A percentile compares a stretch with the other conserved stretches of the same genome.
Evolutionary conservation across 2,329 filamentous ascomycete genomes (phyloP).

Genomic region (Basipetospora chlamydospora): DNA sequence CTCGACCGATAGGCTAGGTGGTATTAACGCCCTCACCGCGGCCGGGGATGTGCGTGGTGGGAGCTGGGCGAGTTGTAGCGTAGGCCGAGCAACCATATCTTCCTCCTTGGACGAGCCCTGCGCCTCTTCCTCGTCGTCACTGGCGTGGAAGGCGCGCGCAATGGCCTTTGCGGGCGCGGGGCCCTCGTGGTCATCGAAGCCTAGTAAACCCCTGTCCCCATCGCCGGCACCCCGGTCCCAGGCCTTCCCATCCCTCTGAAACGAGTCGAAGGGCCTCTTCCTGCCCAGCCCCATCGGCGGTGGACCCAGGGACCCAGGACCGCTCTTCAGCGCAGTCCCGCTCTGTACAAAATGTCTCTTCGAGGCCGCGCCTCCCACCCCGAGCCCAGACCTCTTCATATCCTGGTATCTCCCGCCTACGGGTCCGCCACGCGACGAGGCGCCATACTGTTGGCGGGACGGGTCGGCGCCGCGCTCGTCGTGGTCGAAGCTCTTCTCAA

Average conservation of each 20-base stretch:
- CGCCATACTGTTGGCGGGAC: too few relatives aligned
- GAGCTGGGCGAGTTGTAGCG: conserved; percentile 44
- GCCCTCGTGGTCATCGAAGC: conserved; percentile 21
- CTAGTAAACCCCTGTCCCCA: conserved; percentile 19
- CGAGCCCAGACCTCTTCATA: too few relatives aligned
- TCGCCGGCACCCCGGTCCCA: too few relatives aligned
- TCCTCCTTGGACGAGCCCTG: conserved; percentile 24
- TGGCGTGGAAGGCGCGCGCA: conserved; percentile 59
- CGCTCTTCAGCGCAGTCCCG: conserved; percentile 39
- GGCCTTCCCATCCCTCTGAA: conserved; percentile 30
- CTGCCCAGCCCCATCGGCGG: conserved; percentile 32
- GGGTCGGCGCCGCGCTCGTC: conserved; percentile 36
- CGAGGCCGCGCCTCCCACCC: conserved; percentile 12
- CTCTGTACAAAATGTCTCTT: conserved; percentile 50
- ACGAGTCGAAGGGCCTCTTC: conserved; percentile 35
- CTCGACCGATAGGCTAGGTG: conserved; percentile 50
- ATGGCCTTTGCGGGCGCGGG: conserved; percentile 36
- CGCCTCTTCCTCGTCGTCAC: conserved; percentile 33
- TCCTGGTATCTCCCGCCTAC: background rate
- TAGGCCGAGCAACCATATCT: conserved; percentile 48
- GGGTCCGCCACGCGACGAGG: too few relatives aligned
- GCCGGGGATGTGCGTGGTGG: conserved; percentile 46
- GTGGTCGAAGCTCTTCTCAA: conserved; percentile 64
- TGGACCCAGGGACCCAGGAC: conserved; percentile 47
- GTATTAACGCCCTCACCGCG: conserved; percentile 44